Evolutionary conservation across 2,329 filamentous ascomycete genomes (phyloP).

Genomic region (Dissoconium aciculare): DNA sequence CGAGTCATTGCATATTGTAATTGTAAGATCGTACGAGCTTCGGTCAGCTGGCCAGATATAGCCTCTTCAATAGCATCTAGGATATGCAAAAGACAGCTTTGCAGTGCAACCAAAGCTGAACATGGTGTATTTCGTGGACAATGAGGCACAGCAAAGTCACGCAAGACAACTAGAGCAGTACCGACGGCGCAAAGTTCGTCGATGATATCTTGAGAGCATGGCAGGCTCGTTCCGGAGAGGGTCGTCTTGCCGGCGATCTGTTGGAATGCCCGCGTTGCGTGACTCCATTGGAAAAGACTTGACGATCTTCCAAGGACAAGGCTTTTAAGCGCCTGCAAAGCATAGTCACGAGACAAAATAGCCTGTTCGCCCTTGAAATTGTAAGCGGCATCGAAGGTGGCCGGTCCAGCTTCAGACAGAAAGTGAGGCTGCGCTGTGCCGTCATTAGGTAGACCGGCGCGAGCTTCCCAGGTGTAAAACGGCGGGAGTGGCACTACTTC

Average conservation of each 20-base stretch:
- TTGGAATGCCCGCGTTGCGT: slow-evolving; percentile 38
- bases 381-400: slow-evolving; percentile 51
- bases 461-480: slow-evolving; percentile 57
- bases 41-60: slow-evolving; percentile 19
- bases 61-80: slow-evolving; percentile 29
- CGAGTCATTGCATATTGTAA: slow-evolving; percentile 28
- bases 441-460: slow-evolving; percentile 26
- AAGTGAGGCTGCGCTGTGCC: slow-evolving; percentile 35
- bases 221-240: slow-evolving; percentile 37
- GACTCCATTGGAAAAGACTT: slow-evolving; percentile 51
- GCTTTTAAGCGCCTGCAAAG: slow-evolving; percentile 42
- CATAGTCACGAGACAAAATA: slow-evolving; percentile 25
- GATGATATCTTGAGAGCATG: slow-evolving; percentile 38
- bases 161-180: slow-evolving; percentile 15
- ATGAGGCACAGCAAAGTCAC: slow-evolving; percentile 6
- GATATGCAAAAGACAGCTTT: slow-evolving; percentile 26
- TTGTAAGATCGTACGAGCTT: slow-evolving; percentile 26
- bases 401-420: slow-evolving; percentile 53
- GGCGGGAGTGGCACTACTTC: slow-evolving; percentile 23
- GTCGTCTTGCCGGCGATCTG: slow-evolving; percentile 30
- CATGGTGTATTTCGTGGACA: slow-evolving; percentile 10
- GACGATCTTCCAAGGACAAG: slow-evolving; percentile 58
- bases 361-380: slow-evolving; percentile 27
- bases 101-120: slow-evolving; percentile 29
- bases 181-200: slow-evolving; percentile 29